phyloP scores from a whole-genome alignment of 1,284 basidiomycete species.

The Apiotrichum mycotoxinovorans region DNA sequence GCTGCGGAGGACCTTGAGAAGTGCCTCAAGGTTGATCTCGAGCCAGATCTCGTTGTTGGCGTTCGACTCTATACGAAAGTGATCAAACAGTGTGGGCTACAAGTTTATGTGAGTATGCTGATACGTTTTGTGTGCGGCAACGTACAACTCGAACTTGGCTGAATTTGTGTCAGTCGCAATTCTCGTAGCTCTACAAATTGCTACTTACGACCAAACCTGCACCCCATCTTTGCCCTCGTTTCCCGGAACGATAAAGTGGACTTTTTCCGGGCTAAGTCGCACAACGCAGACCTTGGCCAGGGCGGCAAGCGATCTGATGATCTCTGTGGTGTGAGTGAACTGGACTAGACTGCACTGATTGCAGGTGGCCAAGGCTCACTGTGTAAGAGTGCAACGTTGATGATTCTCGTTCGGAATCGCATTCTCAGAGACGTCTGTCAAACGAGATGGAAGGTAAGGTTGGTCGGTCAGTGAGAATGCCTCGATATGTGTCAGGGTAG shows the following conservation, averaged over 20 bases:
- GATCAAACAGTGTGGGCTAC: conserved; percentile 66
- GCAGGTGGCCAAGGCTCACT: conserved; percentile 53
- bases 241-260: conserved; percentile 71
- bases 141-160: conserved; percentile 51
- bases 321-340: conserved; percentile 52
- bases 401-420: conserved; percentile 64
- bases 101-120: conserved; percentile 49
- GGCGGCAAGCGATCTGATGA: conserved; percentile 73
- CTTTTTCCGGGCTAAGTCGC: conserved; percentile 68
- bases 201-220: conserved; percentile 84
- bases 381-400: conserved; percentile 60
- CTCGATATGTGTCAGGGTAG: no score
- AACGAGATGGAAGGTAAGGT: no score
- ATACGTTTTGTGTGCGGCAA: background rate
- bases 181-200: background rate
- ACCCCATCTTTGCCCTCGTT: conserved; percentile 78
- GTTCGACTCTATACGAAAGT: conserved; percentile 84
- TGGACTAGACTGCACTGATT: background rate
- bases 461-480: no score
- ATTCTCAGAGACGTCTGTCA: conserved; percentile 43
- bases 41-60: conserved; percentile 73
- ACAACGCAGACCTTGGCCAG: conserved; percentile 78
- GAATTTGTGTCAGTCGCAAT: background rate
- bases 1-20: conserved; percentile 64
- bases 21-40: conserved; percentile 61